phyloP scores from a whole-genome alignment of 352 stramenopile genomes.

The Pythium myriotylum region DNA sequence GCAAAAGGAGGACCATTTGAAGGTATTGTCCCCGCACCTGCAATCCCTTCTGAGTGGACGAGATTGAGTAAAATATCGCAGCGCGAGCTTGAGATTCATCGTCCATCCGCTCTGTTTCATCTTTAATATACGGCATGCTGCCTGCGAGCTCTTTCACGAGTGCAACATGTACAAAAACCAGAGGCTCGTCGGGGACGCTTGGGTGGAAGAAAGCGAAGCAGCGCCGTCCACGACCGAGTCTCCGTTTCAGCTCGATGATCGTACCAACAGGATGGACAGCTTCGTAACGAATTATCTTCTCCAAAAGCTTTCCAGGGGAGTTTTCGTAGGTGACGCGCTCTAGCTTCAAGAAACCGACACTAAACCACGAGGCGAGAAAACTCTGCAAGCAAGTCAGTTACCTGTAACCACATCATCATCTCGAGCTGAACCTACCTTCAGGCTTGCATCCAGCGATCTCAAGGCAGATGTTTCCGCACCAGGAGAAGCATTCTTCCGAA shows the following conservation, averaged over 20 bases:
- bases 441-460: slow-evolving; percentile 67
- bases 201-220: slow-evolving; percentile 97
- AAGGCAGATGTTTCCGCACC: slow-evolving; percentile 52
- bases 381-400: slow-evolving; percentile 40
- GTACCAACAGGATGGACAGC: slow-evolving; percentile 93
- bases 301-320: slow-evolving; percentile 90
- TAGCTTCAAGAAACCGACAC: slow-evolving; percentile 90
- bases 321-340: slow-evolving; percentile 93
- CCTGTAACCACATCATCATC: background rate
- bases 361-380: slow-evolving; percentile 93
- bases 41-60: slow-evolving; percentile 89
- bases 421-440: slow-evolving; percentile 50
- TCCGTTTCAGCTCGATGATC: slow-evolving; percentile 92
- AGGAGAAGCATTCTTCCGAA: slow-evolving; percentile 52
- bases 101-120: slow-evolving; percentile 66
- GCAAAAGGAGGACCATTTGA: no score
- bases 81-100: slow-evolving; percentile 63
- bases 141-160: slow-evolving; percentile 88
- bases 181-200: slow-evolving; percentile 89
- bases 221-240: slow-evolving; percentile 80
- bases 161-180: slow-evolving; percentile 96
- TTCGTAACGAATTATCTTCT: slow-evolving; percentile 96
- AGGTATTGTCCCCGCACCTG: slow-evolving; percentile 55
- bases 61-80: slow-evolving; percentile 98
- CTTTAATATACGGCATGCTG: slow-evolving; percentile 92